phyloP scores from a whole-genome alignment of 106 monocot species.

The Dioscorea alata region DNA sequence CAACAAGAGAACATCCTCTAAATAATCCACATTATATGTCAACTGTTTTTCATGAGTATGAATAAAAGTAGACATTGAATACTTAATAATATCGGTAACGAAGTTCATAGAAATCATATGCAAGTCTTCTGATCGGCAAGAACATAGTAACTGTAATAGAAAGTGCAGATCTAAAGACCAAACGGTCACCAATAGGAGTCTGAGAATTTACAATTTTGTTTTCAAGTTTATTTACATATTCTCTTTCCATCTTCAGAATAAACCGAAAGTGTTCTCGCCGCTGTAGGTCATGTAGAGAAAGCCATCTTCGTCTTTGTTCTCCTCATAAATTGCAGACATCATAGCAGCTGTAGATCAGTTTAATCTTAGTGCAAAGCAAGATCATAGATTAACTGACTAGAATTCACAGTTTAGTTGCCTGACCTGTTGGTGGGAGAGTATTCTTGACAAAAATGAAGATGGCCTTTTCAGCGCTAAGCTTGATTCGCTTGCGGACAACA shows the following conservation, averaged over 20 bases:
- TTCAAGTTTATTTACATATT: slow-evolving; percentile 3
- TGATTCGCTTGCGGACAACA: slow-evolving; percentile 95
- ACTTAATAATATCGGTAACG: too few relatives aligned
- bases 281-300: slow-evolving; percentile 97
- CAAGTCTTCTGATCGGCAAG: too few relatives aligned
- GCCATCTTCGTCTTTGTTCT: slow-evolving; percentile 90
- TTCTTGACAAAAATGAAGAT: slow-evolving; percentile 96
- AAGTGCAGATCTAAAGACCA: too few relatives aligned
- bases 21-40: too few relatives aligned
- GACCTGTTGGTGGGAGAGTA: slow-evolving; percentile 84
- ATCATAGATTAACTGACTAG: too few relatives aligned
- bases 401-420: neutral
- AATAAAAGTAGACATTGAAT: too few relatives aligned
- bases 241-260: slow-evolving; percentile 8
- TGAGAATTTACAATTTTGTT: too few relatives aligned
- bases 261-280: slow-evolving; percentile 89
- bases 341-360: slow-evolving; percentile 48
- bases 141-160: too few relatives aligned
- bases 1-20: slow-evolving; percentile 46
- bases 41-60: too few relatives aligned
- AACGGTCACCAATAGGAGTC: too few relatives aligned
- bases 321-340: slow-evolving; percentile 92
- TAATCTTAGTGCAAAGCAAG: too few relatives aligned
- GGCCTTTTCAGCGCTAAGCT: slow-evolving; percentile 90
- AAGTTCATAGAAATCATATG: too few relatives aligned